Evolutionary conservation across 2,329 filamentous ascomycete species (phyloP).

Genomic region (Aquanectria penicillioides): DNA sequence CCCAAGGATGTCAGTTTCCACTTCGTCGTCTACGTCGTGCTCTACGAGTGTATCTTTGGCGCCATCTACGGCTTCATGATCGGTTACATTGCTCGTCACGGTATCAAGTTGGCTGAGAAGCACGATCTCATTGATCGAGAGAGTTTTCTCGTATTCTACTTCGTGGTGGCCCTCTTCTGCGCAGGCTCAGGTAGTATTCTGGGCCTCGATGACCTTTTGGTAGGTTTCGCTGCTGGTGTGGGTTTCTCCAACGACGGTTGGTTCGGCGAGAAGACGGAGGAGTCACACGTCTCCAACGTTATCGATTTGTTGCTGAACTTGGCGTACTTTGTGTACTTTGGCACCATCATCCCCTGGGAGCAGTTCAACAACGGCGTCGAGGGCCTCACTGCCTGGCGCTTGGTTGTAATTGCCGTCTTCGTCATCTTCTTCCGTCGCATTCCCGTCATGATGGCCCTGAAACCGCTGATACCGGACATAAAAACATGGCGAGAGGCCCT

Average conservation of each 20-base stretch:
- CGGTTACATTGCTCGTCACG: constrained; percentile 89
- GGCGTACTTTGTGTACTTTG: constrained; percentile 97
- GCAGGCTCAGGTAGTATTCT: constrained; percentile 92
- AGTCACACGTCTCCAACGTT: constrained; percentile 98
- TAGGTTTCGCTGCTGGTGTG: constrained; percentile 95
- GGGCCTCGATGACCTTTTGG: constrained; percentile 91
- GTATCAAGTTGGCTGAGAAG: constrained; percentile 88
- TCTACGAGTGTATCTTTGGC: constrained; percentile 97
- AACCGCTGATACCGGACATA: constrained; percentile 93
- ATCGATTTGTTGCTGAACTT: constrained; percentile 97
- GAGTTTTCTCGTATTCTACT: constrained; percentile 98
- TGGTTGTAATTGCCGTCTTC: constrained; percentile 92
- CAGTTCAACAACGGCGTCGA: constrained; percentile 82
- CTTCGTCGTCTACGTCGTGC: constrained; percentile 88
- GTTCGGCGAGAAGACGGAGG: constrained; percentile 98
- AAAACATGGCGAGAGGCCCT: constrained; percentile 98
- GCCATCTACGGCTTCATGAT: constrained; percentile 87
- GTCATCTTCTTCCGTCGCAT: constrained; percentile 97
- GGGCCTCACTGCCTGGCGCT: constrained; percentile 85
- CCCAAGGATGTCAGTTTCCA: constrained; percentile 78
- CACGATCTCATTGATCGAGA: constrained; percentile 91
- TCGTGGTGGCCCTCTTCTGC: constrained; percentile 94
- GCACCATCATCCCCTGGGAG: constrained; percentile 96
- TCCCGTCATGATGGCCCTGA: constrained; percentile 90
- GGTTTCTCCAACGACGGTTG: constrained; percentile 99